Evolutionary conservation across 805 yeast genomes (phyloP), one percentile per base, ranked within the genome.

Genomic region (Vanderwaltozyma tropicalis): DNA sequence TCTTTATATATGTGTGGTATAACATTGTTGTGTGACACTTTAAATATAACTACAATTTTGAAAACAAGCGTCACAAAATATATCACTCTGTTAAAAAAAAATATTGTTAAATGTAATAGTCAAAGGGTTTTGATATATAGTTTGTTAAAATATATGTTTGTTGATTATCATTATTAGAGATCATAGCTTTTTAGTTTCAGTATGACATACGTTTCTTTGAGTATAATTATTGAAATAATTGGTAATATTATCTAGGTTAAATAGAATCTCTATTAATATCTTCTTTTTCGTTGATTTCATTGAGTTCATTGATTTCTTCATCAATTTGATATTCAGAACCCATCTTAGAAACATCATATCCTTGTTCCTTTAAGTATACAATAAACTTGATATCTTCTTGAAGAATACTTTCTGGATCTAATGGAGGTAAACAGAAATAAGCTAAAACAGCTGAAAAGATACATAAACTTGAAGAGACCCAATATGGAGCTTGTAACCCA

Each of bases 341-440:
- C 38, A 35, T 35, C 12, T 28, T 3, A 10, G 38, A 22, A 5
- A 22, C 24, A 18, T 35, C 38, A 35, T 35, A 35, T 1, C 33
- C 33, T 35, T 35, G 24, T 14, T 64, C 65, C 36, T 57, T 63
- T 51, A 88, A 72, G 61, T 84, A 86, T 31, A 68, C 74, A 41
- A 80, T 53, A 63, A 87, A 88, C 37, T 64, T 68, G 26, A 62
- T 65, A 62, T 88, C 96, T 64, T 88, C 96, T 42, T 72, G 68
- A 47, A 73, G 72, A 62, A 87, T 76, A 18, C 92, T 80, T 49
- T 78, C 81, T 62, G 87, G 96, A 54, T 82, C 88, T 35, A 88
- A 77, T 17, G 80, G 65, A 26, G 96, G 96, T 43, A 83, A 66
- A 52, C 73, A 73, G 61, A 86, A 78, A 28, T 83, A 52, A 5